Evolutionary conservation across 2,329 filamentous ascomycete genomes (phyloP).

Genomic region (Septoria petroselini): DNA sequence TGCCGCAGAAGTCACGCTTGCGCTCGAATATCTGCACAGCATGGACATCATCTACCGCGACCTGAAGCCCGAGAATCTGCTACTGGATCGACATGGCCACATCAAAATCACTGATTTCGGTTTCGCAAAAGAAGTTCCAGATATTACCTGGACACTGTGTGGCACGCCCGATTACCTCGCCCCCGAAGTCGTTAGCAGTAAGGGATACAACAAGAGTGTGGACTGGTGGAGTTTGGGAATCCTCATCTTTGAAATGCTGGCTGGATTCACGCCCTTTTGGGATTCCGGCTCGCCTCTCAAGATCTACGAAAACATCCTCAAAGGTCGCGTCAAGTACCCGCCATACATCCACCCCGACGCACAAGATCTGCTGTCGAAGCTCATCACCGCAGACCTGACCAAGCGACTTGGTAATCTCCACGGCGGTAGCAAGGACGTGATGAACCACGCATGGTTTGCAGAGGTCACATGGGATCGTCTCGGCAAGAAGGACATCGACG

Average conservation of each 20-base stretch:
- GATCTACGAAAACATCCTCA: constrained; percentile 99
- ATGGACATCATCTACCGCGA: constrained; percentile 98
- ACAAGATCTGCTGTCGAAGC: constrained; percentile 82
- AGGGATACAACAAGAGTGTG: constrained; percentile 99
- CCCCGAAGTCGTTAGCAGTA: constrained; percentile 96
- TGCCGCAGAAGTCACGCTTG: constrained; percentile 92
- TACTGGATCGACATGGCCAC: constrained; percentile 83
- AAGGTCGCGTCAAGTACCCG: constrained; percentile 93
- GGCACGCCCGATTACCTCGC: constrained; percentile 97
- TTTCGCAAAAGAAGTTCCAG: constrained; percentile 95
- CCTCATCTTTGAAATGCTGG: constrained; percentile 98
- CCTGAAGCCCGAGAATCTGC: constrained; percentile 90
- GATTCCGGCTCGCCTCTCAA: constrained; percentile 97
- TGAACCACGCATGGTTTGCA: constrained; percentile 92
- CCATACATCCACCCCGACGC: constrained; percentile 93
- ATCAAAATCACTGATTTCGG: constrained; percentile 93
- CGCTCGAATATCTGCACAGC: constrained; percentile 89
- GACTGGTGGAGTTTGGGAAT: constrained; percentile 99
- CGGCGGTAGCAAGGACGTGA: constrained; percentile 85
- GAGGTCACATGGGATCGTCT: constrained; percentile 98
- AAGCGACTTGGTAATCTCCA: constrained; percentile 94
- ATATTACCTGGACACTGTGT: constrained; percentile 98
- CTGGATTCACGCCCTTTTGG: constrained; percentile 98
- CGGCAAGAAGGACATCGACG: constrained; percentile 94
- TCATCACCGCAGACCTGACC: constrained; percentile 92